Evolutionary conservation across 2,329 filamentous ascomycete species (phyloP).

Genomic region (Elsinoe australis): DNA sequence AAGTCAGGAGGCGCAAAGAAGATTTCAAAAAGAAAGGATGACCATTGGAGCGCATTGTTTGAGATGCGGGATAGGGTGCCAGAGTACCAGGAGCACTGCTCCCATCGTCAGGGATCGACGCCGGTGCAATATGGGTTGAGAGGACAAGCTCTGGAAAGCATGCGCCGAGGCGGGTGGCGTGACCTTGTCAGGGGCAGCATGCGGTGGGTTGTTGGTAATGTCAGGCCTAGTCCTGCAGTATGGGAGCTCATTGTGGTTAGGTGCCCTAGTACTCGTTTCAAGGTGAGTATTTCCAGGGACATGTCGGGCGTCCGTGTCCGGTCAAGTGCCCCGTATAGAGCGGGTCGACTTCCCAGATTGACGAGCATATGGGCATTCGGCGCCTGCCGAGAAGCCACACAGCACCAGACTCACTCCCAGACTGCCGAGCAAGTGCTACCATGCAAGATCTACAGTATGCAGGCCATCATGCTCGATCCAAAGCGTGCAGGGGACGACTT

Average conservation of each 20-base stretch:
- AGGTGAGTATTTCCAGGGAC: constrained; percentile 6
- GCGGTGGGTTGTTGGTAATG: background rate
- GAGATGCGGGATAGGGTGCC: constrained; percentile 6
- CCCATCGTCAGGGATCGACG: constrained; percentile 3
- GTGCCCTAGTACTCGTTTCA: too few species aligned
- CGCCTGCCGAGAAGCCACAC: constrained; percentile 5
- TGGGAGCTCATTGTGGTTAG: background rate
- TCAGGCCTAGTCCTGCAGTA: background rate
- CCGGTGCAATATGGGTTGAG: background rate
- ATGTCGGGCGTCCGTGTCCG: too few species aligned
- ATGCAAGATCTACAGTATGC: background rate
- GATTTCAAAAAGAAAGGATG: constrained; percentile 4
- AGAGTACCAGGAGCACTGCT: background rate
- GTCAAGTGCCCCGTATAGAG: constrained; percentile 1
- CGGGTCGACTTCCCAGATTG: background rate
- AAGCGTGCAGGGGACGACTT: constrained; percentile 3
- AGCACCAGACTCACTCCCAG: constrained; percentile 3
- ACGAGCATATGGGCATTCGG: constrained; percentile 11
- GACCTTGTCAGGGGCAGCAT: background rate
- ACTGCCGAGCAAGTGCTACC: background rate
- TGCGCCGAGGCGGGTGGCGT: constrained; percentile 6
- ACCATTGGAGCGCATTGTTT: constrained; percentile 5
- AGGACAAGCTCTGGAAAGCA: constrained; percentile 9
- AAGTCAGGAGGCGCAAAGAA: constrained; percentile 12
- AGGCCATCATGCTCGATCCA: background rate